Evolutionary conservation across 2,329 filamentous ascomycete genomes (phyloP).

Genomic region (Colletotrichum coccodes): DNA sequence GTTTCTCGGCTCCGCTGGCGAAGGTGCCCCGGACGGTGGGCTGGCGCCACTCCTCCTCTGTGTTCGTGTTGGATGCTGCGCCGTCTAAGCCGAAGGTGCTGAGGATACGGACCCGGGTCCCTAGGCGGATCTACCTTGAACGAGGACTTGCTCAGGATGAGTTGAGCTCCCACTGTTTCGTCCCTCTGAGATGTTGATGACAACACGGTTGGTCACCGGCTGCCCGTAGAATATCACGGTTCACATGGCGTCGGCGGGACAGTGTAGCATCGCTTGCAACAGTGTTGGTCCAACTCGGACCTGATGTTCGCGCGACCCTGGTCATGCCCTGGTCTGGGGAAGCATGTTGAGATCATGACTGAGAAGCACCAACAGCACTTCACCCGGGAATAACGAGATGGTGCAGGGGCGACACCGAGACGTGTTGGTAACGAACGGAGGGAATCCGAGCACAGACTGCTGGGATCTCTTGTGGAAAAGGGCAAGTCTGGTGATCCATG

Average conservation of each 20-base stretch:
- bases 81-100: neutral
- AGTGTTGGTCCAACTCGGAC: neutral
- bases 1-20: constrained; percentile 9
- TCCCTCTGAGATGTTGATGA: neutral
- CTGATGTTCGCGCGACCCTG: neutral
- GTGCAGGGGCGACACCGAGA: neutral
- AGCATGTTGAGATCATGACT: constrained; percentile 15
- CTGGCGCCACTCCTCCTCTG: neutral
- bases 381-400: constrained; percentile 12
- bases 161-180: neutral
- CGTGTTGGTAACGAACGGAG: neutral
- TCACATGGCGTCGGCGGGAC: neutral
- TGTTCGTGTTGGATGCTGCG: neutral
- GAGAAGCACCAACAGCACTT: neutral
- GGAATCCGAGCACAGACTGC: neutral
- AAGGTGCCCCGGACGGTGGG: constrained; percentile 5
- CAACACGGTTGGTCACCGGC: neutral
- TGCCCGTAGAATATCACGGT: neutral
- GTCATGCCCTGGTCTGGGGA: neutral
- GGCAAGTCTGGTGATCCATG: neutral
- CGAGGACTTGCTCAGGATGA: neutral
- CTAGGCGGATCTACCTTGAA: neutral
- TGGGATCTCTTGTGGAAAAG: neutral
- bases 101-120: neutral
- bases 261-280: neutral